These are phyloP conservation scores for Phytophthora tubulina DNA, from an alignment of 352 stramenopile genomes.

Conservation along the genomic window DNA sequence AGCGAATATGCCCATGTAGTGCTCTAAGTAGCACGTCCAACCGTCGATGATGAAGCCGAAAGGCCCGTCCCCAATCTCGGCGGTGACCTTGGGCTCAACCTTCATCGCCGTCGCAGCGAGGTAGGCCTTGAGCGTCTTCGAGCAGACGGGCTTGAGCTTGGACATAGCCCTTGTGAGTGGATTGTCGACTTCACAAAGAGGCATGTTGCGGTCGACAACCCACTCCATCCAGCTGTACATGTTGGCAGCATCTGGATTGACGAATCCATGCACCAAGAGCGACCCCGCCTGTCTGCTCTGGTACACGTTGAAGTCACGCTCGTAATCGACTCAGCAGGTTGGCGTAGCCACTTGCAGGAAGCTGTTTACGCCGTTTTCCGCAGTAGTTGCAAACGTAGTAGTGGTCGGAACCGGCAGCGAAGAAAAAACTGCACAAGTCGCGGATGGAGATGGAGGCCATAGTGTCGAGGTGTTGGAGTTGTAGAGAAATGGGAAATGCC, in stretches of 20 bases:
- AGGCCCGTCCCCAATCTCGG: background rate
- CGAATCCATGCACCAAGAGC: background rate
- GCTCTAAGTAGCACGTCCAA: background rate
- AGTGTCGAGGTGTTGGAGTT: too few species aligned
- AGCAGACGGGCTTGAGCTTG: conserved; percentile 5
- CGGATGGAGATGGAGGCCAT: background rate
- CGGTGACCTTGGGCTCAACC: background rate
- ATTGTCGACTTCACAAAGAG: conserved; percentile 7
- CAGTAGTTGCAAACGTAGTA: conserved; percentile 6
- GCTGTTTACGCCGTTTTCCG: background rate
- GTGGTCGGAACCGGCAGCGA: background rate
- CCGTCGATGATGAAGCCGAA: conserved; percentile 4
- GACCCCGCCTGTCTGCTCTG: conserved; percentile 5
- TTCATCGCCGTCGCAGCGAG: background rate
- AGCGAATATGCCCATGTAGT: background rate
- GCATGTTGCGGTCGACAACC: conserved; percentile 3
- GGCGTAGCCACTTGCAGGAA: conserved; percentile 8
- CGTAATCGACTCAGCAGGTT: conserved; percentile 6
- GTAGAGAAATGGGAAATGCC: background rate
- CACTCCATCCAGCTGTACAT: conserved; percentile 8
- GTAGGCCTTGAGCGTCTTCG: background rate
- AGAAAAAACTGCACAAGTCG: conserved; percentile 1
- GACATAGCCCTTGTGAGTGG: conserved; percentile 1
- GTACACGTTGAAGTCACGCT: background rate
- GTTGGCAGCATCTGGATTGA: background rate